Evolutionary conservation across 805 yeast genomes (phyloP), one percentile per base, ranked within the genome.

Genomic region (Candida succiphila): DNA sequence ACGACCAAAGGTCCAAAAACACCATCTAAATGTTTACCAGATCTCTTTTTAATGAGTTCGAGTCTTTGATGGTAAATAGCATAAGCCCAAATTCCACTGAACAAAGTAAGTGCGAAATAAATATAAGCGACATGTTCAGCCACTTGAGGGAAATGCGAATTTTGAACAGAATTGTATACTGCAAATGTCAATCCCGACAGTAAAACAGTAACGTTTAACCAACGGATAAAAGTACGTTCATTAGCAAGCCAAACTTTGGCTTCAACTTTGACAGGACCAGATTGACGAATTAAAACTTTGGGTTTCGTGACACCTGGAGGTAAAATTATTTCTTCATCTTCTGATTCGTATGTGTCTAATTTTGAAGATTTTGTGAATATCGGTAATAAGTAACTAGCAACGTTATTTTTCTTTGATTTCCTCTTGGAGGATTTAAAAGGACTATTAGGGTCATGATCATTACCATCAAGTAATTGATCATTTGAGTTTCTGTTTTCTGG

Each of bases 221-320:
- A 92, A 58, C 94, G 74, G 65, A 85, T 80, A 63, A 88, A 89
- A 4, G 98, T 92, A 57, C 98, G 80, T 63, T 92, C 98, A 52
- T 92, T 92, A 20, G 98, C 98, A 42, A 92, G 68, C 96, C 97
- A 92, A 12, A 92, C 98, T 53, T 92, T 92, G 21, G 97, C 94
- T 63, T 92, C 98, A 37, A 92, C 88, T 58, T 83, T 87, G 36
- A 87, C 74, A 2, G 96, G 92, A 7, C 96, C 95, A 19, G 88
- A 78, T 54, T 87, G 87, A 51, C 88, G 83, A 46, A 89, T 68
- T 59, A 83, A 73, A 22, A 68, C 63, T 18, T 70, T 74, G 35
- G 98, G 98, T 51, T 80, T 83, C 29, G 67, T 65, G 16, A 89
- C 97, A 13, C 97, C 97, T 2, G 82, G 76, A 10, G 98, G 98